phyloP scores from a whole-genome alignment of 176 grass and related monocot species.

The Triticum urartu region DNA sequence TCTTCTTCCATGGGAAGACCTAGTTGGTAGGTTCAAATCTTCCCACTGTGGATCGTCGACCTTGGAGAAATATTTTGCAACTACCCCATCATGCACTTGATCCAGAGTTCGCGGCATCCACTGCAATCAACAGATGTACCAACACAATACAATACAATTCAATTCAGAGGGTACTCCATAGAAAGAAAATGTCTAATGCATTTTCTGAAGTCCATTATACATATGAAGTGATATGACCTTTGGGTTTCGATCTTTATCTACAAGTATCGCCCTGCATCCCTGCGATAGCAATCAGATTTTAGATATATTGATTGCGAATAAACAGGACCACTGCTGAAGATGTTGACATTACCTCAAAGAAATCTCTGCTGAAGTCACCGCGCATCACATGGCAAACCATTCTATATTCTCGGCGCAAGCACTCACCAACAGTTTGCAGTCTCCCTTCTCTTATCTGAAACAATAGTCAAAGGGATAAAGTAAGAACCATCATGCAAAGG shows the following conservation, averaged over 20 bases:
- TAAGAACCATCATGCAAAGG: background rate
- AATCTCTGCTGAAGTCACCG: conserved; percentile 87
- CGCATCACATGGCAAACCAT: conserved; percentile 90
- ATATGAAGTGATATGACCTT: conserved; percentile 51
- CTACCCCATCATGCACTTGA: conserved; percentile 51
- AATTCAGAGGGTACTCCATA: background rate
- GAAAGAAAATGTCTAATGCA: background rate
- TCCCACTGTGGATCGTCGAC: conserved; percentile 75
- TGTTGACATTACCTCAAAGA: conserved; percentile 67
- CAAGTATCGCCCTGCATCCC: conserved; percentile 89
- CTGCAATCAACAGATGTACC: conserved; percentile 44
- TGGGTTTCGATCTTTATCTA: conserved; percentile 88
- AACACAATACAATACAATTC: background rate
- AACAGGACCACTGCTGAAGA: background rate
- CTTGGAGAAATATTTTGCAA: conserved; percentile 68
- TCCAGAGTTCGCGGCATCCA: conserved; percentile 80
- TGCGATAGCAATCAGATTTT: conserved; percentile 38
- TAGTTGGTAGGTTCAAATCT: conserved; percentile 58
- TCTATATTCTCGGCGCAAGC: conserved; percentile 86
- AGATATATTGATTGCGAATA: background rate
- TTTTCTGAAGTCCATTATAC: background rate
- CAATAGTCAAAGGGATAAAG: background rate
- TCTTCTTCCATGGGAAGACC: conserved; percentile 27
- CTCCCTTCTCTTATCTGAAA: conserved; percentile 92
- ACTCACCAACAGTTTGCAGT: conserved; percentile 68